Conservation (phyloP, 148 eudicot genomes). For the Rhododendron vialii region DNA sequence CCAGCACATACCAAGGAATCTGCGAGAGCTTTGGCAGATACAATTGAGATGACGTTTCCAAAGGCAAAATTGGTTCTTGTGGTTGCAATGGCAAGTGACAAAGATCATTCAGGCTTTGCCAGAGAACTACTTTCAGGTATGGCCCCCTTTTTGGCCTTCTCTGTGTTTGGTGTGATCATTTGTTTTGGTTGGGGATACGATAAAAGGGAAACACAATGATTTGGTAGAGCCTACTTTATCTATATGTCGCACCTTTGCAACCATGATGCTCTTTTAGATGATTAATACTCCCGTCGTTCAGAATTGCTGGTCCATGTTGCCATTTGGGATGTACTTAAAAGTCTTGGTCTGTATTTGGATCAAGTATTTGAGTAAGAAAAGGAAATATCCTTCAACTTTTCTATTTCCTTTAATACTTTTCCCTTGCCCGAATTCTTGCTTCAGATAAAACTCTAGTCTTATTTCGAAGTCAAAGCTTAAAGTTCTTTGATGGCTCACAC, state of each 20-base stretch:
- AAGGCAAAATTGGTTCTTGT: slow-evolving; percentile 53
- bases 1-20: slow-evolving; percentile 95
- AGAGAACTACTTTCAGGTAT: slow-evolving; percentile 63
- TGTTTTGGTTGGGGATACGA: not conserved
- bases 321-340: not conserved
- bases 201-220: not conserved
- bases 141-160: not conserved
- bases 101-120: slow-evolving; percentile 90
- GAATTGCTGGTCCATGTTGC: not conserved
- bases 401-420: not conserved
- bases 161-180: not conserved
- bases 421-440: not conserved
- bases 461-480: not conserved
- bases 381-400: not conserved
- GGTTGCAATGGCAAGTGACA: slow-evolving; percentile 97
- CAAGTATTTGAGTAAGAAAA: not conserved
- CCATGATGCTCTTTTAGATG: not conserved
- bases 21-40: slow-evolving; percentile 74
- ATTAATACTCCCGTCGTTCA: not conserved
- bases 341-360: not conserved
- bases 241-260: not conserved
- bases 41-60: slow-evolving; percentile 48
- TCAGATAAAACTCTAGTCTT: not conserved
- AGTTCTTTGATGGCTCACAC: not conserved
- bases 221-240: not conserved